Evolutionary conservation across 2,329 filamentous ascomycete genomes (phyloP).

Genomic region (Diaporthe sp.): DNA sequence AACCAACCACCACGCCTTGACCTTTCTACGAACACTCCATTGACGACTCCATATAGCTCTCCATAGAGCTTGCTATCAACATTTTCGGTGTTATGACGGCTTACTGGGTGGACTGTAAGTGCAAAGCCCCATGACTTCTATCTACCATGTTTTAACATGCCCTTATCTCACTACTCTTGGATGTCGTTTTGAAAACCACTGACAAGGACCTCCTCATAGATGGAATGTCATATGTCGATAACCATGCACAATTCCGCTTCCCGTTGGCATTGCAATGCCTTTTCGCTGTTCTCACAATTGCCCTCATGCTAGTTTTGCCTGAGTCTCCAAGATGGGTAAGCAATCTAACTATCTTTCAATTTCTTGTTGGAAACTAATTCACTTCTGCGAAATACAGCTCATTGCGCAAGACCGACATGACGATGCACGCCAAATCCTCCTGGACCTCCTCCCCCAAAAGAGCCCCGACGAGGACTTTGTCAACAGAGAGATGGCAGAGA

Average conservation of each 20-base stretch:
- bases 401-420: conserved; percentile 29
- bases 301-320: conserved; percentile 51
- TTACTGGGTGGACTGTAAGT: conserved; percentile 16
- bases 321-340: conserved; percentile 26
- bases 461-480: conserved; percentile 45
- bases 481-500: conserved; percentile 49
- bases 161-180: background rate
- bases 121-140: background rate
- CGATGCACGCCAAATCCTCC: conserved; percentile 46
- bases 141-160: too few species aligned
- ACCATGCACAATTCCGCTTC: conserved; percentile 57
- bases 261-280: conserved; percentile 59
- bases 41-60: background rate
- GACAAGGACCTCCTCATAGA: background rate
- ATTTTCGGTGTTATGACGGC: conserved; percentile 21
- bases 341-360: too few species aligned
- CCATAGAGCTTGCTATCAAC: conserved; percentile 20
- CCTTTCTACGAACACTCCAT: conserved; percentile 40
- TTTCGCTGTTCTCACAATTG: conserved; percentile 53
- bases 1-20: too few species aligned
- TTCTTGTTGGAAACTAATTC: background rate
- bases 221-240: conserved; percentile 47
- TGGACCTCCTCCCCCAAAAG: conserved; percentile 48
- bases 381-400: background rate
- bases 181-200: background rate